Base-by-base conservation (phyloP, 2,329 filamentous ascomycete genomes). In the Coniella vitis region DNA sequence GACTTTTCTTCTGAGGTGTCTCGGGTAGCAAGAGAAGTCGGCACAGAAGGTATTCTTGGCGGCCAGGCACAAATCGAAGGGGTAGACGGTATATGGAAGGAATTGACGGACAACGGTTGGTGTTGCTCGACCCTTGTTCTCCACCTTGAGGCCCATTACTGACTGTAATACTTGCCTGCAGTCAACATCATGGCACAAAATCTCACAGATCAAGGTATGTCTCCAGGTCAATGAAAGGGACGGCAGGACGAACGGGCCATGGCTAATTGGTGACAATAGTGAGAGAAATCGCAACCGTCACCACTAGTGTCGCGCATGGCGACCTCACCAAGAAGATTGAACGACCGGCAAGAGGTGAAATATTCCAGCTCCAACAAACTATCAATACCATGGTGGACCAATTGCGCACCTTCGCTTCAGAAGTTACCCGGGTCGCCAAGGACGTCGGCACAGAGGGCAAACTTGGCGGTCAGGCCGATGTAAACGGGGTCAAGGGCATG, bases 1-100 rank as follows among this genome's bases (percentile, higher is more conserved):
- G 87, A 94, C 52, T 97, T 97, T 67, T 91, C 91, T 56, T 94
- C 88, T 67, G 90, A 97, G 71, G 91, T 97, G 61, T 96, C 91
- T 31, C 86, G 89, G 57, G 84, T 97, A 58, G 91, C 91, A 46
- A 87, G 89, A 65, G 91, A 97, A 68, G 91, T 97, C 72, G 91
- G 91, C 58, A 97, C 91, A 12, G 90, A 97, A 67, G 91, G 91
- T 62, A 85, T 93, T 55, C 82, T 97, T 37, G 91, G 91, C 60
- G 91, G 91, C 38, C 91, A 97, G 66, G 91, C 91, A 51, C 86
- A 90, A 65, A 91, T 97, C 54, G 86, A 90, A 56, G 91, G 90
- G 49, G 91, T 97, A 48, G 89, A 93, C 66, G 91, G 91, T 61
- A 95, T 94, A 53, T 97, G 91, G 91, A 95, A 95, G 63, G 91